Evolutionary conservation across 1,139 yeast species (phyloP), one percentile per base, ranked within the genome.

Genomic region (Geotrichum bryndzae): DNA sequence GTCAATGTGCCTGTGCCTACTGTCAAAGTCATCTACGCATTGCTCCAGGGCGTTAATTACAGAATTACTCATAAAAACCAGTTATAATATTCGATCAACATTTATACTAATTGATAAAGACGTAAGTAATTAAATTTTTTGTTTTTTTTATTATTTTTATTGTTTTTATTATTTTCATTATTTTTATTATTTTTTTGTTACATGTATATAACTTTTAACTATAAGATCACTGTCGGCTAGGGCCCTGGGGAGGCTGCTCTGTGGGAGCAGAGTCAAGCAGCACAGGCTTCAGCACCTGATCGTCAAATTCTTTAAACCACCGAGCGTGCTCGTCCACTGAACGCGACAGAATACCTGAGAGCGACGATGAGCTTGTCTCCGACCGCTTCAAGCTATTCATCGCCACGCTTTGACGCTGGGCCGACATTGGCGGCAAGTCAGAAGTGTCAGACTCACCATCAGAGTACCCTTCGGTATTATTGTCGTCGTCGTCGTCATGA

Each of bases 301-400:
- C 97, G 73, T 94, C 99, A 73, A 94, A 90, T 69, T 85, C 87
- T 27, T 90, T 86, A 74, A 94, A 94, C 97, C 99, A 94, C 70
- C 84, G 85, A 11, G 96, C 88, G 65, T 87, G 89, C 65, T 87
- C 90, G 68, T 88, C 95, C 7, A 89, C 84, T 64, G 83, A 63
- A 5, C 74, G 69, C 22, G 69, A 82, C 51, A 82, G 71, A 18
- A 81, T 70, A 50, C 76, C 79, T 3, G 77, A 72, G 22, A 77
- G 58, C 11, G 70, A 55, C 11, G 70, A 55, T 10, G 68, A 58
- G 31, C 61, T 29, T 4, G 59, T 60, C 3, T 60, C 59, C 48
- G 61, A 53, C 52, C 61, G 38, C 13, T 27, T 35, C 7, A 52
- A 8, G n/a, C 35, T 51, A 27, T 25, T 54, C 51, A 59, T 18